These are phyloP conservation scores for Cladosporium sphaerospermum DNA, from an alignment of 2,329 filamentous ascomycete species.

Conservation along the genomic window DNA sequence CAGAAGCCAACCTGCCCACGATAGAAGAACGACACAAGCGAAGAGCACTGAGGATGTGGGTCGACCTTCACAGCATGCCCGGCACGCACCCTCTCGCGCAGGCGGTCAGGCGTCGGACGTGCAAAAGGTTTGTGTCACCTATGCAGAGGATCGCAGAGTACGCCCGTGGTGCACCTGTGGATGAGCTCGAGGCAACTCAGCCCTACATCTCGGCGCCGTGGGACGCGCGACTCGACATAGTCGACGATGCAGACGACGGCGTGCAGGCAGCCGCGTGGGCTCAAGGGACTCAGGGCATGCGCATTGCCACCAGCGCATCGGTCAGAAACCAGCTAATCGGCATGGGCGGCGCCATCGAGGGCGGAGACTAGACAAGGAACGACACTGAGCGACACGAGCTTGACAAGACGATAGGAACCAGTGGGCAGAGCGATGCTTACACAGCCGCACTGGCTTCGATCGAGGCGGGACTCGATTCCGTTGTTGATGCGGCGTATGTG, in stretches of 20 bases:
- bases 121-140: background rate
- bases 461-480: background rate
- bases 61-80: background rate
- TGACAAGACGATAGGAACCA: background rate
- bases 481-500: background rate
- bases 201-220: background rate
- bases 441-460: background rate
- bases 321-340: background rate
- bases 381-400: background rate
- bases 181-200: background rate
- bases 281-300: background rate
- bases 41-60: background rate
- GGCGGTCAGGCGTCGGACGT: background rate
- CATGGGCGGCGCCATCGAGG: background rate
- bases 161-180: background rate
- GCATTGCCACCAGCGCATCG: background rate
- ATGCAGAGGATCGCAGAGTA: background rate
- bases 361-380: background rate
- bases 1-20: background rate
- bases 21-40: background rate
- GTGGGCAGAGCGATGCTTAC: background rate
- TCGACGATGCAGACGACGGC: background rate
- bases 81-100: background rate
- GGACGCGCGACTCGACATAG: background rate
- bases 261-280: too few species aligned